phyloP scores from a whole-genome alignment of 345 rosid genomes.

The Cardiospermum halicacabum region DNA sequence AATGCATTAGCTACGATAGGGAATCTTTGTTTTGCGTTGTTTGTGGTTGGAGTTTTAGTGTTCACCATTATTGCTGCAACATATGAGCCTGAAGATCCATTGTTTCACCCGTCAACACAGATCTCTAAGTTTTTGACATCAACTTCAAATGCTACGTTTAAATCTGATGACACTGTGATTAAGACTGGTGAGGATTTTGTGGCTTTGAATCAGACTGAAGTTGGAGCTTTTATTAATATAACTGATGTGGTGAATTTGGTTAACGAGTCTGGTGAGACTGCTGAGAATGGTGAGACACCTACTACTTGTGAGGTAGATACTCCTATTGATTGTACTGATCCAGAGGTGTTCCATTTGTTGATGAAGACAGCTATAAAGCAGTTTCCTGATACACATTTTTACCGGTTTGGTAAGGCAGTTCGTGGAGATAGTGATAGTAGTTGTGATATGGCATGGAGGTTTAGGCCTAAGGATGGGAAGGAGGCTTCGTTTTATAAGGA shows the following conservation, averaged over 20 bases:
- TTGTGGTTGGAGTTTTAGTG: slow-evolving; percentile 70
- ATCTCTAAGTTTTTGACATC: slow-evolving; percentile 80
- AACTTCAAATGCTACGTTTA: slow-evolving; percentile 69
- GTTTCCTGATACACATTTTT: slow-evolving; percentile 83
- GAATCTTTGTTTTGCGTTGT: slow-evolving; percentile 76
- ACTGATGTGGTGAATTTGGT: slow-evolving; percentile 47
- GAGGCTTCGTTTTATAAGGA: slow-evolving; percentile 82
- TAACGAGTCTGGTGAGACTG: slow-evolving; percentile 7
- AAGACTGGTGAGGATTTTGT: slow-evolving; percentile 92
- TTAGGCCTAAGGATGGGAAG: slow-evolving; percentile 94
- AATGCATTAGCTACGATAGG: slow-evolving; percentile 78
- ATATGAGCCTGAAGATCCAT: slow-evolving; percentile 84
- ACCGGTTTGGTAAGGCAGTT: slow-evolving; percentile 77
- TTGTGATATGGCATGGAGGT: slow-evolving; percentile 95
- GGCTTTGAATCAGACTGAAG: slow-evolving; percentile 61
- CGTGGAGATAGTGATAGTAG: slow-evolving; percentile 44
- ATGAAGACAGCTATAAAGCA: slow-evolving; percentile 73
- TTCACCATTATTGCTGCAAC: slow-evolving; percentile 94
- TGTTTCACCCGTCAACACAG: slow-evolving; percentile 76
- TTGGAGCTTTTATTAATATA: slow-evolving; percentile 53
- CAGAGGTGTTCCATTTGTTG: slow-evolving; percentile 79
- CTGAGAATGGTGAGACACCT: slow-evolving; percentile 1
- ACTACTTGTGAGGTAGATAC: slow-evolving; percentile 34
- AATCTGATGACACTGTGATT: slow-evolving; percentile 63
- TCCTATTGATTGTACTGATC: slow-evolving; percentile 79